Base-by-base conservation (phyloP, 1,284 basidiomycete genomes). In the Leccinum brunneo-olivaceum region DNA sequence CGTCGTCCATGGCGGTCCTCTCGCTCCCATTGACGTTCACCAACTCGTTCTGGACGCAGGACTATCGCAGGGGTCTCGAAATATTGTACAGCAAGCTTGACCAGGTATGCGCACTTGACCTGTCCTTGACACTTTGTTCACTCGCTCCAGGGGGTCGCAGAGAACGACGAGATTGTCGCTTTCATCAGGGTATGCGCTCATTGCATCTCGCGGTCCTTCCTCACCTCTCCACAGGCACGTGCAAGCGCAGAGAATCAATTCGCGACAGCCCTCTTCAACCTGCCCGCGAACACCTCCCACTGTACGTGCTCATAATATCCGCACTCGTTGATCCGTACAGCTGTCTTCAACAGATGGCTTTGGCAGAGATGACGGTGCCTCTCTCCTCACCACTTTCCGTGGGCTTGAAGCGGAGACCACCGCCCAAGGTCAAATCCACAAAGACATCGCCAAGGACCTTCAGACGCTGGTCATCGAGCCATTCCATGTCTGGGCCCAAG, bases 31-130 rank as follows among this genome's bases (percentile, higher is more conserved):
- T 89, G 51, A 79, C 77, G 16, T 94, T 94, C 63, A 79, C 76
- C 50, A 93, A 93, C 65, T 91, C 89, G 28, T 94, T 94, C 71
- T 94, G 90, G 90, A 79, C 90, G 8, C 82, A 89, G 61, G 89
- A 92, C 68, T 91, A 90, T 60, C 74, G 88, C 30, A 77, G 70
- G 46, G 90, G 90, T 25, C 73, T 93, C 20, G 81, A 92, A 52
- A 77, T 85, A 16, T 65, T 92, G 18, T 90, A 81, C 61, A 65
- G 61, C 37, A 85, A 89, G 65, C 77, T 92, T 27, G 82, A 90
- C 56, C 82, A 89, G 73, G 87, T 84, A 53, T 43, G 71, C 56
- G 16, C 30, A 45, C 40, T 40, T 20, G 20, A 30, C 48, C 34
- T 42, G n/a, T 6, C 8, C 38, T n/a, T n/a, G 39, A 30, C 47